These are phyloP conservation scores for Termitomyces sp. DNA, from an alignment of 768 basidiomycete species.

Conservation along the genomic window DNA sequence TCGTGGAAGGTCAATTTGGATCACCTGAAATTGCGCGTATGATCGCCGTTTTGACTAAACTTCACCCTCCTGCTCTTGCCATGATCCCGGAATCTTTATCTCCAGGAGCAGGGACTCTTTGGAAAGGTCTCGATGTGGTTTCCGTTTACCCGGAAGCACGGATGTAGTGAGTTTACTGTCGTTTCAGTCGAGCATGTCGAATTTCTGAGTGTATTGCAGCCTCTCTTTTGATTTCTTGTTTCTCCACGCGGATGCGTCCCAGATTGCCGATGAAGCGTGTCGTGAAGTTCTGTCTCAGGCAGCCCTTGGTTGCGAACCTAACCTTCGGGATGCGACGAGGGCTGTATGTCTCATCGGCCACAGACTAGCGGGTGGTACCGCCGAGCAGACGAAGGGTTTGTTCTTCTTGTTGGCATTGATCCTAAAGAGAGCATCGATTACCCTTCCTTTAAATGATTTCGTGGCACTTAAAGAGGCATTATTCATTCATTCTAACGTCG, in stretches of 20 bases:
- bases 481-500: conserved; percentile 27
- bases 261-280: conserved; percentile 23
- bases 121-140: conserved; percentile 30
- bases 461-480: conserved; percentile 34
- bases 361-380: conserved; percentile 19
- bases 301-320: conserved; percentile 23
- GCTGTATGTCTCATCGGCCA: conserved; percentile 36
- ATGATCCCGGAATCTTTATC: conserved; percentile 40
- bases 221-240: conserved; percentile 44
- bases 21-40: conserved; percentile 38
- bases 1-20: conserved; percentile 33
- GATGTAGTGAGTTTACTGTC: conserved; percentile 6
- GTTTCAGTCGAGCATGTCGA: background rate
- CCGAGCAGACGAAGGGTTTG: conserved; percentile 24
- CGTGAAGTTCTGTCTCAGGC: conserved; percentile 32
- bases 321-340: conserved; percentile 27
- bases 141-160: conserved; percentile 19
- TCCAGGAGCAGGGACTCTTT: conserved; percentile 39
- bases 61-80: conserved; percentile 38
- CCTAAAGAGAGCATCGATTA: conserved; percentile 21
- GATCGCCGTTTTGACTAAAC: conserved; percentile 30
- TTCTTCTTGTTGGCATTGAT: conserved; percentile 38
- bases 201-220: background rate
- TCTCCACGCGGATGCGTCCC: conserved; percentile 23
- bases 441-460: conserved; percentile 27